Conservation (phyloP, 352 stramenopile species). For the Globisporangium spiculum region DNA sequence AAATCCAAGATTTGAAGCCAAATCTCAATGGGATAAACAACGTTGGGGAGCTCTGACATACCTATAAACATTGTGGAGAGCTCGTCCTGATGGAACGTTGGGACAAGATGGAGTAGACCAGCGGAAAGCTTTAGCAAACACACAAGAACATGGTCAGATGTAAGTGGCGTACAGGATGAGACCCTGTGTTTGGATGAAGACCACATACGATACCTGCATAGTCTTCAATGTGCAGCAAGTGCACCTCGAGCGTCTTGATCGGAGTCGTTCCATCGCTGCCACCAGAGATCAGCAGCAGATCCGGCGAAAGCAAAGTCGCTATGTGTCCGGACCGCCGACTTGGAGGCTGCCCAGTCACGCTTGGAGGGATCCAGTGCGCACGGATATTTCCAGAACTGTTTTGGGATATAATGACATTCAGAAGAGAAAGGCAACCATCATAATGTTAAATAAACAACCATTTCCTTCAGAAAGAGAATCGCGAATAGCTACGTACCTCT, state of each 20-base stretch:
- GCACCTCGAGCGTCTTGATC: conserved; percentile 38
- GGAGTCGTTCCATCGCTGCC: conserved; percentile 62
- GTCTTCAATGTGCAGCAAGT: conserved; percentile 42
- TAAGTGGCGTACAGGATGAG: neutral
- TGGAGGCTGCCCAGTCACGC: conserved; percentile 32
- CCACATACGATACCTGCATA: conserved; percentile 18
- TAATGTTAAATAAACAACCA: neutral
- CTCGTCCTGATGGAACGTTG: conserved; percentile 36
- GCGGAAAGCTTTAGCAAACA: conserved; percentile 31
- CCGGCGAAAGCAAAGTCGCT: conserved; percentile 38
- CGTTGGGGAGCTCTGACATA: conserved; percentile 6
- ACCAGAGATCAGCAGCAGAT: conserved; percentile 49
- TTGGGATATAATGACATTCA: neutral
- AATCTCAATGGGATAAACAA: neutral
- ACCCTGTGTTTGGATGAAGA: neutral
- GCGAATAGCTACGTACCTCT: neutral
- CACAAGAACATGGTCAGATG: neutral
- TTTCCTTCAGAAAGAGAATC: neutral
- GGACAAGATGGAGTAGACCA: conserved; percentile 46
- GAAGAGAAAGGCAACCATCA: neutral
- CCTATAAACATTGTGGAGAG: conserved; percentile 56
- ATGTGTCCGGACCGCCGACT: conserved; percentile 46
- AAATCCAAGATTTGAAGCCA: neutral
- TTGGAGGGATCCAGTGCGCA: conserved; percentile 37
- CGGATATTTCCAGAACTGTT: conserved; percentile 23